Conservation (phyloP, 2,329 filamentous ascomycete species). For the Hypoxylon sp. region DNA sequence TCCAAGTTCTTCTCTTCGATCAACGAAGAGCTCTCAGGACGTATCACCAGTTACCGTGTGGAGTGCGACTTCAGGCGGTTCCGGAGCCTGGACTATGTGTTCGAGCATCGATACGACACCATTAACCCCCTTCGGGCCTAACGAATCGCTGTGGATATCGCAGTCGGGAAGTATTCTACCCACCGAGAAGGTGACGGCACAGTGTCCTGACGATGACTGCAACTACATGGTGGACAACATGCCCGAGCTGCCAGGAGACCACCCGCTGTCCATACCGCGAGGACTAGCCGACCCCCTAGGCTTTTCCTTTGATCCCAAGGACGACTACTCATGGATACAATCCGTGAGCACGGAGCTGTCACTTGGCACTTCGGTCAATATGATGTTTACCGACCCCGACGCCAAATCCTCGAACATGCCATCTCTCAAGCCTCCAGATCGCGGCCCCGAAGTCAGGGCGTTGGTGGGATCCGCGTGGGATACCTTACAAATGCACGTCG, state of each 20-base stretch:
- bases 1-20: constrained; percentile 47
- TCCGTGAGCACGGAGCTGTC: constrained; percentile 47
- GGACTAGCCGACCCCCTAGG: constrained; percentile 48
- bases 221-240: constrained; percentile 44
- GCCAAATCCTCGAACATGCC: constrained; percentile 33
- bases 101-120: constrained; percentile 54
- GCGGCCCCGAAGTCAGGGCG: constrained; percentile 47
- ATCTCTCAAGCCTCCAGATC: constrained; percentile 32
- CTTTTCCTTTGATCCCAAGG: constrained; percentile 48
- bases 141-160: constrained; percentile 30
- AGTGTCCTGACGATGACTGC: constrained; percentile 41
- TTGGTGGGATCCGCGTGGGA: constrained; percentile 56
- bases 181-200: constrained; percentile 35
- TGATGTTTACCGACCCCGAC: constrained; percentile 47
- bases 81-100: constrained; percentile 50
- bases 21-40: constrained; percentile 49
- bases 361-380: constrained; percentile 48
- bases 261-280: constrained; percentile 48
- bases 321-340: constrained; percentile 45
- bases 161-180: constrained; percentile 43
- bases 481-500: constrained; percentile 55
- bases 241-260: constrained; percentile 55
- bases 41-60: constrained; percentile 59
- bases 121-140: constrained; percentile 50
- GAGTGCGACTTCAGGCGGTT: constrained; percentile 43